These are phyloP conservation scores for Mantamonas sphyraenae DNA, from an alignment of 78 protist genomes.

Conservation along the genomic window DNA sequence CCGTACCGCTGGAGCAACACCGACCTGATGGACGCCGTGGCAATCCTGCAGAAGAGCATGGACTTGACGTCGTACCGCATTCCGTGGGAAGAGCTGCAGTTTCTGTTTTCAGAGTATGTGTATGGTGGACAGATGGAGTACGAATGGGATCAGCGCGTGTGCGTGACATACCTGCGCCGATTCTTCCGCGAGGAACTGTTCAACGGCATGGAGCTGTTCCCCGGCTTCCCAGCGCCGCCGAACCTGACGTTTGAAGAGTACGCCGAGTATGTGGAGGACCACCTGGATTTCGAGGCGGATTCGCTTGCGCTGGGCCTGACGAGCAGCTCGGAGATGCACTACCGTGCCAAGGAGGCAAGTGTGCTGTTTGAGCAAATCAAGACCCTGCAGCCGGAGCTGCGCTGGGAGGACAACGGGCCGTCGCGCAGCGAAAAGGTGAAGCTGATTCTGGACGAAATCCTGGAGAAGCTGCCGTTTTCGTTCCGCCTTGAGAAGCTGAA, in stretches of 20 bases:
- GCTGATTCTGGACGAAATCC: conserved; percentile 24
- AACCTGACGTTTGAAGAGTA: conserved; percentile 27
- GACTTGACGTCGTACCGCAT: conserved; percentile 47
- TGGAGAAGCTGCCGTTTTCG: conserved; percentile 20
- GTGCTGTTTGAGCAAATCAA: conserved; percentile 41
- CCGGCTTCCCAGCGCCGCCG: conserved; percentile 40
- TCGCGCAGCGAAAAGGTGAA: conserved; percentile 23
- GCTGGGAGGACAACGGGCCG: conserved; percentile 14
- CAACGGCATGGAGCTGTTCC: conserved; percentile 35
- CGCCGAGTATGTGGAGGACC: conserved; percentile 45
- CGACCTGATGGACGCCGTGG: conserved; percentile 56
- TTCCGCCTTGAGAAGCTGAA: conserved; percentile 13
- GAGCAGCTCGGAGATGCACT: conserved; percentile 79
- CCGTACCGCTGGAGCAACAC: conserved; percentile 76
- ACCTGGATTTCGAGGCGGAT: conserved; percentile 67
- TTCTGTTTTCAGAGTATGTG: conserved; percentile 84
- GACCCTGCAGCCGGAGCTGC: conserved; percentile 29
- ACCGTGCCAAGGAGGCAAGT: conserved; percentile 41
- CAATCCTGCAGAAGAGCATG: conserved; percentile 58
- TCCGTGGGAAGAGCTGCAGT: conserved; percentile 84
- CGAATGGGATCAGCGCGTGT: conserved; percentile 68
- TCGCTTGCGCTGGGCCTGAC: conserved; percentile 67
- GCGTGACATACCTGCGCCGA: conserved; percentile 57
- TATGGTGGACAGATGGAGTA: conserved; percentile 91
- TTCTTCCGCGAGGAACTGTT: conserved; percentile 45